phyloP scores from a whole-genome alignment of 202 grass and related monocot genomes.

The Panicum virgatum region DNA sequence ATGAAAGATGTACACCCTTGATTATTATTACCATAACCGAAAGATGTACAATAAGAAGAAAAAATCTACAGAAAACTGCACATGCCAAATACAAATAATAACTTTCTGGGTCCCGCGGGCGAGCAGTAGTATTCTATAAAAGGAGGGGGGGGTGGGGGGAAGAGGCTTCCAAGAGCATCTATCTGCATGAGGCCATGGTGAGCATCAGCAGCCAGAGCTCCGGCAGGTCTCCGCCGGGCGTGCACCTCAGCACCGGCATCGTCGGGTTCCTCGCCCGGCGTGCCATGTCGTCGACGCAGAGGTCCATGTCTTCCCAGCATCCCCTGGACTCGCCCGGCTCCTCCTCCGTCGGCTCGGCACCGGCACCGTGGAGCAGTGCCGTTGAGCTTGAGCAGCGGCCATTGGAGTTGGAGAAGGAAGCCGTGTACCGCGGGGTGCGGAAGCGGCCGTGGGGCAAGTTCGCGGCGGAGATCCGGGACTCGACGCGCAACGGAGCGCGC shows the following conservation, averaged over 20 bases:
- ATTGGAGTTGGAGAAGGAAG: too few relatives aligned
- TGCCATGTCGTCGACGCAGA: not conserved
- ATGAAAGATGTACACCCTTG: too few relatives aligned
- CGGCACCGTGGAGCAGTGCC: conserved; percentile 13
- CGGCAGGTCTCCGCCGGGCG: not conserved
- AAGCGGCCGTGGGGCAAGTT: conserved; percentile 77
- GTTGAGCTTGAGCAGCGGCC: too few relatives aligned
- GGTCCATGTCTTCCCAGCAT: not conserved
- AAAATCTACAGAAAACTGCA: too few relatives aligned
- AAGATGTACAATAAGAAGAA: too few relatives aligned
- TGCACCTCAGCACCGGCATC: conserved; percentile 31
- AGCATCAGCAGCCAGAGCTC: not conserved
- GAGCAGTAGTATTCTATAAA: not conserved
- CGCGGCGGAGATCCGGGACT: conserved; percentile 78
- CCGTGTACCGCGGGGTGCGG: conserved; percentile 54
- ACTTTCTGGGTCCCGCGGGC: too few relatives aligned
- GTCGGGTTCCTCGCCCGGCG: conserved; percentile 39
- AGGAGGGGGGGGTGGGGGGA: too few relatives aligned
- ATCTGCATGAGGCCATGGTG: not conserved
- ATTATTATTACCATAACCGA: too few relatives aligned
- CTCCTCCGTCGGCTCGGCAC: conserved; percentile 33
- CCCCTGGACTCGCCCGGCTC: conserved; percentile 41
- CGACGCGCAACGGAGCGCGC: conserved; percentile 60
- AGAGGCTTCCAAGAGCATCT: not conserved
- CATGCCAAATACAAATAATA: too few relatives aligned